phyloP scores from a whole-genome alignment of 164 flowering plant genomes.

The Kingdonia uniflora region DNA sequence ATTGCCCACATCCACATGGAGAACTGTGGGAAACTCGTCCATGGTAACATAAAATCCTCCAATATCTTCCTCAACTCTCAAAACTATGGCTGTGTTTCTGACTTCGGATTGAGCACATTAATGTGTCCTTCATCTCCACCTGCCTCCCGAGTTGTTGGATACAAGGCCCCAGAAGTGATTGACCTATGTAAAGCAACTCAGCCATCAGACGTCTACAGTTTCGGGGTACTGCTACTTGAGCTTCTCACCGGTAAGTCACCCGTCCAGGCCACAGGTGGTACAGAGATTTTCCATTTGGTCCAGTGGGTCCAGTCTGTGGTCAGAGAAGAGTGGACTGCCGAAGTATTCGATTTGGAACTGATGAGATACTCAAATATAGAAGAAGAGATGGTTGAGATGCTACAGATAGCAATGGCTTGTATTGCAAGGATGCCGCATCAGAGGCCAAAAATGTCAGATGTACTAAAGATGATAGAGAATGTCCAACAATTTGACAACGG shows the following conservation, averaged over 20 bases:
- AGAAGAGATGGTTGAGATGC: slow-evolving; percentile 70
- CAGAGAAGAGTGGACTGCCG: slow-evolving; percentile 69
- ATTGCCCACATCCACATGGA: slow-evolving; percentile 48
- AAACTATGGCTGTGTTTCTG: slow-evolving; percentile 37
- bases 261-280: slow-evolving; percentile 28
- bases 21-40: slow-evolving; percentile 31
- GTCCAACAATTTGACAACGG: slow-evolving; percentile 28
- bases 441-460: slow-evolving; percentile 47
- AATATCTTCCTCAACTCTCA: slow-evolving; percentile 47
- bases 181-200: slow-evolving; percentile 36
- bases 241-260: slow-evolving; percentile 60
- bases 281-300: slow-evolving; percentile 44
- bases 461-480: slow-evolving; percentile 43
- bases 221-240: slow-evolving; percentile 63
- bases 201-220: slow-evolving; percentile 61
- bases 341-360: slow-evolving; percentile 59
- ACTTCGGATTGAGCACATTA: slow-evolving; percentile 42
- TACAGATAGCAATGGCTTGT: slow-evolving; percentile 57
- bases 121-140: slow-evolving; percentile 26
- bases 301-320: slow-evolving; percentile 71
- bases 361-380: slow-evolving; percentile 34
- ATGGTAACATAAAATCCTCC: slow-evolving; percentile 73
- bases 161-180: slow-evolving; percentile 52
- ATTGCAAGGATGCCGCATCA: slow-evolving; percentile 35
- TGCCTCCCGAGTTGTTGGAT: slow-evolving; percentile 33